Evolutionary conservation across 1,284 basidiomycete genomes (phyloP), one percentile per base, ranked within the genome.

Genomic region (Chondrostereum purpureum): DNA sequence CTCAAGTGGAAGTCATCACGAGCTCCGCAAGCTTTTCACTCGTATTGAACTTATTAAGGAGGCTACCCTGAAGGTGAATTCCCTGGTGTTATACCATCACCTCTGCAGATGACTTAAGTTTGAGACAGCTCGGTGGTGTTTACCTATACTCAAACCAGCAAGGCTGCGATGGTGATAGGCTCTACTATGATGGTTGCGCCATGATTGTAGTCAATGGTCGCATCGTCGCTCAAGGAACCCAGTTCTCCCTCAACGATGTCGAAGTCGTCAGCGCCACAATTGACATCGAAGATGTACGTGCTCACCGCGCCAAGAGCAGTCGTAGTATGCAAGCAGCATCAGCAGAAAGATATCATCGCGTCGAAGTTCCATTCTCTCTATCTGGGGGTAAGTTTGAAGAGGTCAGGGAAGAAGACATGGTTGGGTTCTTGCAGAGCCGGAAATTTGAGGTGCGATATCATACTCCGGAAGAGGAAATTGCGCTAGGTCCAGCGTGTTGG

Each of bases 401-500:
- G 44, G 66, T 74, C 3, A 63, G 65, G 36, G 75, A 78, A 34
- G 72, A 74, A 39, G 74, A 78, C 50, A 73, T 77, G 46, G 56
- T 71, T 1, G 72, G 73, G 8, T 61, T 80, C 20, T 60, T 69
- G 36, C 66, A 64, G 23, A 68, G 62, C 27, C 68, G 64, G 43
- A 65, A 63, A 4, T 65, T 77, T 13, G 72, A 83, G 47, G 80
- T 92, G 37, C 70, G 68, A 42, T 97, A 90, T 63, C 93, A 98
- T 62, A 75, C 59, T 8, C 92, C 95, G 0, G 93, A 97, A 63
- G 94, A 98, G 63, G 96, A 99, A 67, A 97, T 99, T 51, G 94
- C 95, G 91, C 94, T 97, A 2, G 96, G 95, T 4, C 95, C 95
- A 1, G 96, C 95, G 3, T 99, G 95, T 61, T 99, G 95, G 95